Percentiles rank a stretch among this genome's conserved stretches.
Evolutionary conservation across 2,329 filamentous ascomycete genomes (phyloP).

Genomic region (Aspergillus pseudotamarii): DNA sequence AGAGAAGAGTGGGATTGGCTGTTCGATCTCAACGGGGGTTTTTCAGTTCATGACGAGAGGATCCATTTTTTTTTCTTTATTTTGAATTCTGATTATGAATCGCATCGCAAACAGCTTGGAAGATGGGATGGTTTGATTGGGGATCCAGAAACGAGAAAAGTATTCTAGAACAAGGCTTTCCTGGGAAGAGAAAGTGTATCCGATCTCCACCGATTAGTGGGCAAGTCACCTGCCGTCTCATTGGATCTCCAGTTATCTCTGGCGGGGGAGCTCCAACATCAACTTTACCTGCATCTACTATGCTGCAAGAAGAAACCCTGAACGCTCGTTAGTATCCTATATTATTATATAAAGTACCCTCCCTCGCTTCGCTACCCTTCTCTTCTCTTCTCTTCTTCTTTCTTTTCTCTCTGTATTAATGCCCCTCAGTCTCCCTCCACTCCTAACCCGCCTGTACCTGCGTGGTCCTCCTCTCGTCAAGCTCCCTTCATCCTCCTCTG

Average conservation of each 20-base stretch:
- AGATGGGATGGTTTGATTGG: neutral
- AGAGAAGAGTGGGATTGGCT: neutral
- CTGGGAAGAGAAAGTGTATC: slow-evolving; percentile 38
- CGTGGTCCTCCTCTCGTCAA: slow-evolving; percentile 10
- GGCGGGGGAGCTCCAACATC: slow-evolving; percentile 14
- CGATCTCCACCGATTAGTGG: slow-evolving; percentile 21
- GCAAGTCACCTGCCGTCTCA: slow-evolving; percentile 5
- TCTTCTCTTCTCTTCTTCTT: neutral
- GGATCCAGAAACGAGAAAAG: neutral
- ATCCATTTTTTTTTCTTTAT: neutral
- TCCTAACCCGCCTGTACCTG: slow-evolving; percentile 9
- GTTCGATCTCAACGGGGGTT: neutral
- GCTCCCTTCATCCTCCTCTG: slow-evolving; percentile 12
- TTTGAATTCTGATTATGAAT: too few relatives aligned
- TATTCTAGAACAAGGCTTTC: slow-evolving; percentile 3
- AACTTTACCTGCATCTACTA: too few relatives aligned
- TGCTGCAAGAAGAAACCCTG: neutral
- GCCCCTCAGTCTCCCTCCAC: slow-evolving; percentile 4
- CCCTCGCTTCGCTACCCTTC: slow-evolving; percentile 5
- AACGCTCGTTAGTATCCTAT: neutral
- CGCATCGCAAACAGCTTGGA: neutral
- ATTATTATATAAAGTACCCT: neutral
- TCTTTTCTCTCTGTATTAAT: slow-evolving; percentile 1
- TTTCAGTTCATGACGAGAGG: neutral
- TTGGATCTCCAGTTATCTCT: slow-evolving; percentile 25